Conservation (phyloP, 225 moss, liverwort and hornwort genomes). For the Ulota crispa region DNA sequence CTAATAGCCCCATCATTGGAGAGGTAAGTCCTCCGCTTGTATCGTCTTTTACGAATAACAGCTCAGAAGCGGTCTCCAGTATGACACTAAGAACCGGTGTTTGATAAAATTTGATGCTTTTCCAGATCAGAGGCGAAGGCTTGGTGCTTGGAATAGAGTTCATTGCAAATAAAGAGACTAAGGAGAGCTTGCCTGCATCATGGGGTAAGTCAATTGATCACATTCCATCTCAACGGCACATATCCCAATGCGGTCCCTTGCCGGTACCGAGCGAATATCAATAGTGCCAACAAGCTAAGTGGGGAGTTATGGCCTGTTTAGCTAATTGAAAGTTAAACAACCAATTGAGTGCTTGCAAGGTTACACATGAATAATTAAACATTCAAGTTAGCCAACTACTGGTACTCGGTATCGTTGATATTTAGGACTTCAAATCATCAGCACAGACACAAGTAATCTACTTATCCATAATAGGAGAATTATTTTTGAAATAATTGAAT, state of each 20-base stretch:
- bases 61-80: neutral
- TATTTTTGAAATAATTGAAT: neutral
- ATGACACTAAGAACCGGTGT: neutral
- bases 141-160: conserved; percentile 90
- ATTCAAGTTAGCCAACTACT: too few relatives aligned
- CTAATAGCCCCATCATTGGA: conserved; percentile 68
- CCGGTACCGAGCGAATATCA: neutral
- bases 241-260: neutral
- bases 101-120: neutral
- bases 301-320: neutral
- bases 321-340: neutral
- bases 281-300: neutral
- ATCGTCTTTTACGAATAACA: neutral
- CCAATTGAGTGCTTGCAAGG: neutral
- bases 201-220: conserved; percentile 61
- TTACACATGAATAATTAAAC: too few relatives aligned
- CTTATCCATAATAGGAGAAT: too few relatives aligned
- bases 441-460: neutral
- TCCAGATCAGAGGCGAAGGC: conserved; percentile 77
- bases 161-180: conserved; percentile 60
- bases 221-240: neutral
- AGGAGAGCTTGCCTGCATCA: conserved; percentile 61
- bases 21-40: conserved; percentile 46
- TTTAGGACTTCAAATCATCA: neutral
- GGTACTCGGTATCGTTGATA: too few relatives aligned